Evolutionary conservation across 2,329 filamentous ascomycete species (phyloP).

Genomic region (Cercospora zeina): DNA sequence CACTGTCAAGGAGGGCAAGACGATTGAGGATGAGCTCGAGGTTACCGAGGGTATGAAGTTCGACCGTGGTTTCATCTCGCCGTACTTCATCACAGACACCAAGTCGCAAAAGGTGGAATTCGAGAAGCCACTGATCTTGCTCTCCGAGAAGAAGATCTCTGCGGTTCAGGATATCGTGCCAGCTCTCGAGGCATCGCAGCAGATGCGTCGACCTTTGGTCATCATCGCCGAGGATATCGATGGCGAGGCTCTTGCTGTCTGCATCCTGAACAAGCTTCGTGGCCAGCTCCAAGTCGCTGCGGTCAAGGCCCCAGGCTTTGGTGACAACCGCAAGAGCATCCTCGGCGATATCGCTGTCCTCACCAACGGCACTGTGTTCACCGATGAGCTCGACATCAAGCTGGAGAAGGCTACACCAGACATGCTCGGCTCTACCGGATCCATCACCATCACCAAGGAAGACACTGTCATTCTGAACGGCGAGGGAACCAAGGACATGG

Average conservation of each 20-base stretch:
- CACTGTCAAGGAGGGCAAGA: conserved; percentile 99
- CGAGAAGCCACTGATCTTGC: conserved; percentile 96
- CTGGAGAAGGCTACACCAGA: conserved; percentile 96
- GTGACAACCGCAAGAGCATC: conserved; percentile 99
- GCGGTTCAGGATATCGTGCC: conserved; percentile 98
- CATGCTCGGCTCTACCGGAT: conserved; percentile 94
- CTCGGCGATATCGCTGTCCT: conserved; percentile 94
- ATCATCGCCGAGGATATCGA: conserved; percentile 99
- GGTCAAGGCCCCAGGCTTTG: conserved; percentile 98
- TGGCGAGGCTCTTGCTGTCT: conserved; percentile 95
- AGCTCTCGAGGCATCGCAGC: conserved; percentile 93
- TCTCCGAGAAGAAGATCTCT: conserved; percentile 99
- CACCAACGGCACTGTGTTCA: conserved; percentile 97
- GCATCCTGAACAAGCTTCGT: conserved; percentile 99
- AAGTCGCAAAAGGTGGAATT: conserved; percentile 99
- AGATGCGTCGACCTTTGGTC: conserved; percentile 89
- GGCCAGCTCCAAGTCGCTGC: conserved; percentile 98
- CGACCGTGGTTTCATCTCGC: conserved; percentile 96
- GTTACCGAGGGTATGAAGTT: conserved; percentile 99
- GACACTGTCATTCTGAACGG: conserved; percentile 99
- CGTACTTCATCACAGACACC: conserved; percentile 99
- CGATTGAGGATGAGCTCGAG: conserved; percentile 94
- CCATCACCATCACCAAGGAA: conserved; percentile 99
- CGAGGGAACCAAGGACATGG: conserved; percentile 89
- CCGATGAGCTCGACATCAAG: conserved; percentile 97